Evolutionary conservation across 2,329 filamentous ascomycete species (phyloP).

Genomic region (Trichoderma lentiforme): DNA sequence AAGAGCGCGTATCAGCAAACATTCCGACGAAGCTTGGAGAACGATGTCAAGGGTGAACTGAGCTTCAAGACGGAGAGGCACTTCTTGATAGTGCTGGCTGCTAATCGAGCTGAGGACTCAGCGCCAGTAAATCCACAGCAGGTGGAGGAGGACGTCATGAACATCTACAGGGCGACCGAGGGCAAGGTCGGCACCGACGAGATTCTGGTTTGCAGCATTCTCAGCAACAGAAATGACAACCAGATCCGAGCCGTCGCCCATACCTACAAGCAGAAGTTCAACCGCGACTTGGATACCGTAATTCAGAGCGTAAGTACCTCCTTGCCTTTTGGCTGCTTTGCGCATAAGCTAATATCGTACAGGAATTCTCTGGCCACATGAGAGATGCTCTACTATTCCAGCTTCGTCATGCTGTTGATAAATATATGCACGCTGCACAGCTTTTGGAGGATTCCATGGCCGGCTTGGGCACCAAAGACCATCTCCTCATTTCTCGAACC

Average conservation of each 20-base stretch:
- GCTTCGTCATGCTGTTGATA: conserved; percentile 72
- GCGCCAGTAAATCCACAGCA: conserved; percentile 69
- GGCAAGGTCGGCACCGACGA: conserved; percentile 71
- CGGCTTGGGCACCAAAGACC: conserved; percentile 82
- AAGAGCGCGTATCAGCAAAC: conserved; percentile 70
- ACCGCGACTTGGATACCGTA: conserved; percentile 65
- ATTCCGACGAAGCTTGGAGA: conserved; percentile 64
- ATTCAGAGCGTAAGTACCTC: conserved; percentile 60
- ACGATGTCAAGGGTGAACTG: conserved; percentile 72
- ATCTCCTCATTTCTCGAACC: conserved; percentile 71
- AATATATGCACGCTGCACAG: conserved; percentile 77
- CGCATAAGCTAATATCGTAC: background rate
- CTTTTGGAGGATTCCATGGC: conserved; percentile 85
- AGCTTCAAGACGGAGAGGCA: conserved; percentile 82
- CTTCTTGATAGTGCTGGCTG: conserved; percentile 77
- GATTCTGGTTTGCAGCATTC: conserved; percentile 72
- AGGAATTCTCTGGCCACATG: conserved; percentile 92
- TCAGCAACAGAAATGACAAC: conserved; percentile 71
- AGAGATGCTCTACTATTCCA: conserved; percentile 77
- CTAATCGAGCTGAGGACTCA: conserved; percentile 72
- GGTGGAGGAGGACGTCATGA: conserved; percentile 71
- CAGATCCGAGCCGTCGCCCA: conserved; percentile 80
- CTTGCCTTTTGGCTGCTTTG: background rate
- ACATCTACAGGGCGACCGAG: conserved; percentile 74
- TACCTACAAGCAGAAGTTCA: conserved; percentile 71